These are phyloP conservation scores for Dactylellina leptospora DNA, from an alignment of 2,329 filamentous ascomycete species.

Conservation along the genomic window DNA sequence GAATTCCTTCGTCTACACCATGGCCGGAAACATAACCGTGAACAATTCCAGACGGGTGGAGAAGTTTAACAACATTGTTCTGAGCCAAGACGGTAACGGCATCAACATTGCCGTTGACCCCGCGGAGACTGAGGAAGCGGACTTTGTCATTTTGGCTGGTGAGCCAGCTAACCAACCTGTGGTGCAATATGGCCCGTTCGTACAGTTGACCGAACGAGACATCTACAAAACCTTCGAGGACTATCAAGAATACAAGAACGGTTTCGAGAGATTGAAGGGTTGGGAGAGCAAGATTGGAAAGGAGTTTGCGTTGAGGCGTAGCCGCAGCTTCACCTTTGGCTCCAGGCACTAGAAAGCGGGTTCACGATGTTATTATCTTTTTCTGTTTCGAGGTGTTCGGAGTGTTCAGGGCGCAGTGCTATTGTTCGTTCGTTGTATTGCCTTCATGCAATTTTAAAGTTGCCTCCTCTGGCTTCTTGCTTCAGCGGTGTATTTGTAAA, in stretches of 20 bases:
- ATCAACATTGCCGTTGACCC: conserved; percentile 75
- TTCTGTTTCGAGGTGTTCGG: background rate
- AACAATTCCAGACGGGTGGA: conserved; percentile 68
- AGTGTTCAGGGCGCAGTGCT: conserved; percentile 1
- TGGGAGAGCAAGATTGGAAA: conserved; percentile 91
- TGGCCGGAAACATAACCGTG: conserved; percentile 76
- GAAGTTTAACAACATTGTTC: conserved; percentile 88
- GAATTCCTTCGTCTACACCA: conserved; percentile 88
- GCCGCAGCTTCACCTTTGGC: conserved; percentile 44
- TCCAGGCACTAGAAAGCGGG: background rate
- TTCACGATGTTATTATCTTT: background rate
- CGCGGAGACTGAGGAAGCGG: conserved; percentile 68
- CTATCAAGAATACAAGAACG: conserved; percentile 76
- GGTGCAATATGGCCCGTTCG: conserved; percentile 86
- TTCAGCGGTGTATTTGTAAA: background rate
- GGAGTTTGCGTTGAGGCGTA: conserved; percentile 65
- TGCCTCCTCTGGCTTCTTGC: background rate
- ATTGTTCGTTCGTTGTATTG: background rate
- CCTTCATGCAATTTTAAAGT: background rate
- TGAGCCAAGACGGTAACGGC: conserved; percentile 79
- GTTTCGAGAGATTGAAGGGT: conserved; percentile 78
- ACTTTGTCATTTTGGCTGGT: conserved; percentile 78
- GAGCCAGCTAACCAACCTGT: conserved; percentile 81
- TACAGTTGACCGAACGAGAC: conserved; percentile 75
- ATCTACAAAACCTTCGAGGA: conserved; percentile 80